phyloP scores from a whole-genome alignment of 1,284 basidiomycete genomes.

The Fomitopsis pinicola region DNA sequence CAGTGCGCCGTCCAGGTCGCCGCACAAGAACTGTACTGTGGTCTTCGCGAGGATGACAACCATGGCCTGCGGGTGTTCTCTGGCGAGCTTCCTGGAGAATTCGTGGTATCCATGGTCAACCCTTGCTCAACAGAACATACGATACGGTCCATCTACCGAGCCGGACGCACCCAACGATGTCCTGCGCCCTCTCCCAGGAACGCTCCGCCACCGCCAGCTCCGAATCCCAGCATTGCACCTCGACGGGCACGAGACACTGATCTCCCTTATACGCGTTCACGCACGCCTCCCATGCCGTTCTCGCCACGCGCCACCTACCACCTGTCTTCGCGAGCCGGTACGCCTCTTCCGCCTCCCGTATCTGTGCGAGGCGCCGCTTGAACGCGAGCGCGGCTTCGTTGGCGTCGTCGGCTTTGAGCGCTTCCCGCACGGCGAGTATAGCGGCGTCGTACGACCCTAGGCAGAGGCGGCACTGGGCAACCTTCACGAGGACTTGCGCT shows the following conservation, averaged over 20 bases:
- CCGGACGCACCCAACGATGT: constrained; percentile 10
- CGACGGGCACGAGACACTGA: constrained; percentile 4
- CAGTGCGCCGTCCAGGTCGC: constrained; percentile 4
- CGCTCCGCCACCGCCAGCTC: constrained; percentile 12
- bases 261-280: constrained; percentile 9
- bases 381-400: constrained; percentile 7
- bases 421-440: constrained; percentile 11
- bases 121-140: not conserved
- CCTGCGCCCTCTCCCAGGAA: constrained; percentile 9
- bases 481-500: not conserved
- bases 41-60: constrained; percentile 9
- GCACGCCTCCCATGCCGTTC: constrained; percentile 12
- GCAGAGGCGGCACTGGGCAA: constrained; percentile 13
- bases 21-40: constrained; percentile 10
- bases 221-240: constrained; percentile 15
- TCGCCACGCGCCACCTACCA: constrained; percentile 15
- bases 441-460: constrained; percentile 10
- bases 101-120: not conserved
- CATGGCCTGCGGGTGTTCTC: not conserved
- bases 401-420: constrained; percentile 6
- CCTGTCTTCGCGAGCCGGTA: constrained; percentile 11
- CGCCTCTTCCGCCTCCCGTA: constrained; percentile 9
- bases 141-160: not conserved
- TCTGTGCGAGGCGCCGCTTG: constrained; percentile 3
- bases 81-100: constrained; percentile 1